These are phyloP conservation scores for Pseudozyma thailandica DNA, from an alignment of 1,284 basidiomycete species.

Conservation along the genomic window DNA sequence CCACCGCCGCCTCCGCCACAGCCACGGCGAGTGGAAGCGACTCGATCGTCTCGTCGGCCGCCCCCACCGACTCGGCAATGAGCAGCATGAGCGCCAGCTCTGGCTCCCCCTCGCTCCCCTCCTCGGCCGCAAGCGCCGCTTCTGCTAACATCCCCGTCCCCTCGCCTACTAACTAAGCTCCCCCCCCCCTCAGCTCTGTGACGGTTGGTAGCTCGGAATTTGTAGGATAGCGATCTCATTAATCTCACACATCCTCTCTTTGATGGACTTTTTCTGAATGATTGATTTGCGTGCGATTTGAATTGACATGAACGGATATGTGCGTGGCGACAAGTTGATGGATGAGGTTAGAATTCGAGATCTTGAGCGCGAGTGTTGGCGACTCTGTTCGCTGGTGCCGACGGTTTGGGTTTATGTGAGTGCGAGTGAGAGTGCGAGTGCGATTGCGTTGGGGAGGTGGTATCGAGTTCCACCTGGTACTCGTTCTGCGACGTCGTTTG, in stretches of 20 bases:
- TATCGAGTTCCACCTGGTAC: constrained; percentile 31
- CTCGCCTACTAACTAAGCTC: not conserved
- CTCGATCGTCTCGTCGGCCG: not conserved
- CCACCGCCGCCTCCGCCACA: not conserved
- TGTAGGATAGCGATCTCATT: no score
- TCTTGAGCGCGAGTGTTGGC: constrained; percentile 25
- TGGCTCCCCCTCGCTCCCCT: not conserved
- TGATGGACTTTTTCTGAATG: no score
- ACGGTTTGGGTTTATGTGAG: not conserved
- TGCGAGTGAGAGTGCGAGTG: constrained; percentile 7
- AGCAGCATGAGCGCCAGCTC: not conserved
- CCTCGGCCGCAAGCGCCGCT: not conserved
- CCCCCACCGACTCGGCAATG: not conserved
- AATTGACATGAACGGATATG: no score
- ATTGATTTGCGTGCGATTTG: no score
- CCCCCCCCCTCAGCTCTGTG: no score
- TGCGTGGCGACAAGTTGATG: not conserved
- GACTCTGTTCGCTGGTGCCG: constrained; percentile 6
- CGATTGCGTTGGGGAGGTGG: constrained; percentile 1
- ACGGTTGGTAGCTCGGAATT: no score
- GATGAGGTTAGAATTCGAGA: constrained; percentile 28
- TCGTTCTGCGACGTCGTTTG: constrained; percentile 3
- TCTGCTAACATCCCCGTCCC: constrained; percentile 1
- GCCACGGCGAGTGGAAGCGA: constrained; percentile 7
- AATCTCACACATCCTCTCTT: not conserved